Evolutionary conservation across 2,329 filamentous ascomycete species (phyloP), one percentile per base, ranked within the genome.

Genomic region (Aspergillus terreus): DNA sequence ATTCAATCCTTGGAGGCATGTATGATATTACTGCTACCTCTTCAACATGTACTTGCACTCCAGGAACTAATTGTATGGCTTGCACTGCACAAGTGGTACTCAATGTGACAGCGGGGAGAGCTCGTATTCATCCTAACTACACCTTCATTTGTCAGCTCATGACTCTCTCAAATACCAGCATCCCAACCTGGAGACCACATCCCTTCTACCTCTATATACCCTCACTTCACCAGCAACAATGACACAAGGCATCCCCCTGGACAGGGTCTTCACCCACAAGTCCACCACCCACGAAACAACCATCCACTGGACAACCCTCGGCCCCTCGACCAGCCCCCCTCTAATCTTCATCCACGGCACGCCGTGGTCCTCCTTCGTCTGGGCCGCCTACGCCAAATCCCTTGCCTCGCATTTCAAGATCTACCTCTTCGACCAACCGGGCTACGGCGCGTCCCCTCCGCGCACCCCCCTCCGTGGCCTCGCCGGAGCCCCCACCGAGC

Each of bases 261-360:
- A 42, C 40, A n/a, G 19, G 40, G 19, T 23, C 23, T 74, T 74
- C 53, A 27, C 58, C 32, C 59, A 73, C 51, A 44, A 58, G 27
- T 67, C 47, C 2, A 25, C 59, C 5, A 63, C 63, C 4, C 62
- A 68, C 21, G 53, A 49, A 11, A 68, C 61, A 17, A 12, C 44
- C 9, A 62, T 71, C 30, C 63, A 57, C 53, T 73, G 67, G 66
- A 65, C 58, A 1, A 65, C 65, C 0, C 41, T 77, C 0, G 73
- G 73, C 9, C 33, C 60, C 2, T 19, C 54, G 3, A 30, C 40
- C 1, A 50, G 47, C 0, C 69, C 64, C 14, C 71, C 73, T 0
- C 50, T 76, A 0, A 58, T 78, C 12, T 76, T 78, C 40, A 61
- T 78, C 12, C 76, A 78, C 51, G 76, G 76, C 49, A 78, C 76